phyloP scores from a whole-genome alignment of 352 stramenopile species.

The Peronospora farinosa region DNA sequence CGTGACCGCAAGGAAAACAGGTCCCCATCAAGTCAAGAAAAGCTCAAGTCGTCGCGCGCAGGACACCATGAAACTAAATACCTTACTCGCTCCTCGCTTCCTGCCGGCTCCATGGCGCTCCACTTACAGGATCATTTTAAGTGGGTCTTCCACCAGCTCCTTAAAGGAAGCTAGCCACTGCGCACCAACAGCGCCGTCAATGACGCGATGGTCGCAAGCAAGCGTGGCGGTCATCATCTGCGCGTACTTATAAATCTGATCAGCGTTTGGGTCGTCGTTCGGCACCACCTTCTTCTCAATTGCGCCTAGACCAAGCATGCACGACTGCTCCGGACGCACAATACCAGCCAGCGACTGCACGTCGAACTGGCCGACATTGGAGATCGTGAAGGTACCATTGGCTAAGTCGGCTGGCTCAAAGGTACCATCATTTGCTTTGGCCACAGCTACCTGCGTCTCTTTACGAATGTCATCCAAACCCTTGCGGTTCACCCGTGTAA shows the following conservation, averaged over 20 bases:
- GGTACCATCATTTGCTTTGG: constrained; percentile 31
- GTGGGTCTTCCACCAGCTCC: constrained; percentile 93
- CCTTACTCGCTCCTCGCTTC: constrained; percentile 16
- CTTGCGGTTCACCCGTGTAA: constrained; percentile 75
- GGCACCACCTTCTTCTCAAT: constrained; percentile 94
- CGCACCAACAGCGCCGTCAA: constrained; percentile 95
- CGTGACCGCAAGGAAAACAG: constrained; percentile 12
- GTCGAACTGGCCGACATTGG: constrained; percentile 96
- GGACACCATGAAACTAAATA: constrained; percentile 17
- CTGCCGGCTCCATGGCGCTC: constrained; percentile 10
- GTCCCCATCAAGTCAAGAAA: constrained; percentile 11
- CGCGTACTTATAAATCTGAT: constrained; percentile 85
- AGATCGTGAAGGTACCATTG: constrained; percentile 93
- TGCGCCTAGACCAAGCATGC: constrained; percentile 89
- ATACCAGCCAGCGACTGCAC: constrained; percentile 93
- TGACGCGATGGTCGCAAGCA: constrained; percentile 95
- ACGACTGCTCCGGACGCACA: constrained; percentile 89
- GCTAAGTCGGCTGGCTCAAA: constrained; percentile 51
- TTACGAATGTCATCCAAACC: constrained; percentile 52
- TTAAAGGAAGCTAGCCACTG: constrained; percentile 95
- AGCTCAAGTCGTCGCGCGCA: constrained; percentile 11
- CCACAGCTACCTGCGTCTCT: constrained; percentile 42
- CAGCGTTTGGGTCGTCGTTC: constrained; percentile 73
- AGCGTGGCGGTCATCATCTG: constrained; percentile 94
- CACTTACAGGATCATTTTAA: constrained; percentile 94